Conservation (phyloP, 2,329 filamentous ascomycete genomes). For the Tolypocladium tropicale region DNA sequence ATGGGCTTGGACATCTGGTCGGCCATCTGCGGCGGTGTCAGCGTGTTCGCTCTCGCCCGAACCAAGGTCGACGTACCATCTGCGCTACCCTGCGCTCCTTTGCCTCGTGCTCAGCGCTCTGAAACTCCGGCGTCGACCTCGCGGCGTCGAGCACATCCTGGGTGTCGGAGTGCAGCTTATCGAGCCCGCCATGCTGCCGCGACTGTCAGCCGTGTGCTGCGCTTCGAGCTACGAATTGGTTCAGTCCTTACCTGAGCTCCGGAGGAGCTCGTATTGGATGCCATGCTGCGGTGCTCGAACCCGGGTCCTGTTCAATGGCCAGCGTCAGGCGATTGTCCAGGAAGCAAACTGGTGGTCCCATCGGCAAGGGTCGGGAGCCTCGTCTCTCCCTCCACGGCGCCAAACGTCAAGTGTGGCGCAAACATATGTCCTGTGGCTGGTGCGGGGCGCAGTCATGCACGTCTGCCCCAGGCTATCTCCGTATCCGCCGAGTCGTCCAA, state of each 20-base stretch:
- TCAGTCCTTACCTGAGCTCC: slow-evolving; percentile 18
- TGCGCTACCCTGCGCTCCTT: slow-evolving; percentile 27
- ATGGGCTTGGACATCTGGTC: slow-evolving; percentile 81
- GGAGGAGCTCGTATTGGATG: slow-evolving; percentile 18
- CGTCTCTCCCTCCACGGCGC: background rate
- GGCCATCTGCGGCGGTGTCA: slow-evolving; percentile 26
- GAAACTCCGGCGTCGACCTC: slow-evolving; percentile 23
- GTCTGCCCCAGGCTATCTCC: background rate
- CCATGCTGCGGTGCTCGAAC: slow-evolving; percentile 17
- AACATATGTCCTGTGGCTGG: background rate
- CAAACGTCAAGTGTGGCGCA: background rate
- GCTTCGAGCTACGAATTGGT: background rate
- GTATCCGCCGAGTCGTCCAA: background rate
- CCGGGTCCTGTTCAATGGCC: background rate
- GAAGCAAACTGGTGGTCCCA: background rate
- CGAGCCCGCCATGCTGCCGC: slow-evolving; percentile 23
- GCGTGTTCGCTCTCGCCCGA: background rate
- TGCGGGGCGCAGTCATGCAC: background rate
- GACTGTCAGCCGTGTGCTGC: background rate
- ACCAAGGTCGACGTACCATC: slow-evolving; percentile 16
- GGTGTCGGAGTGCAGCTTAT: slow-evolving; percentile 28
- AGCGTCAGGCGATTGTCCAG: background rate
- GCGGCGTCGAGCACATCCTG: slow-evolving; percentile 27
- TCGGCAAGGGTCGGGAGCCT: background rate
- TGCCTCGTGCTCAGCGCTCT: slow-evolving; percentile 26